These are phyloP conservation scores for Salix suchowensis DNA, from an alignment of 345 rosid species.

Conservation along the genomic window DNA sequence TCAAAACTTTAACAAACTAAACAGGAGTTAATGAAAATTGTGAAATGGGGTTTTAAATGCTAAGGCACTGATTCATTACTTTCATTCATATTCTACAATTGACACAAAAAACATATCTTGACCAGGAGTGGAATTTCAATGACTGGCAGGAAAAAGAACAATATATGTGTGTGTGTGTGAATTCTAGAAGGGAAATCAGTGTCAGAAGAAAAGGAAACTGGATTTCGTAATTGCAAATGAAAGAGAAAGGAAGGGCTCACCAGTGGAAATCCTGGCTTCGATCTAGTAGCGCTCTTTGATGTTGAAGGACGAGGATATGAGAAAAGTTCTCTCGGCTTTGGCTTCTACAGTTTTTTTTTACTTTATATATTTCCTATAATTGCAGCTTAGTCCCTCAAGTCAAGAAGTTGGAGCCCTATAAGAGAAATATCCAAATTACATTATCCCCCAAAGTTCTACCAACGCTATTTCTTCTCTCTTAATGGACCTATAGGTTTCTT, in stretches of 20 bases:
- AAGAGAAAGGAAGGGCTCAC: background rate
- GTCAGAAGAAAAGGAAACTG: background rate
- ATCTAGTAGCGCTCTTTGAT: background rate
- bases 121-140: background rate
- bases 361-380: background rate
- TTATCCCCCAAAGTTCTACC: background rate
- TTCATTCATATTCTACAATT: background rate
- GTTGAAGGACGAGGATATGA: background rate
- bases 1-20: background rate
- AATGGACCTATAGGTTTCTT: no score
- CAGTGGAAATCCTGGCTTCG: background rate
- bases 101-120: background rate
- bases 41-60: background rate
- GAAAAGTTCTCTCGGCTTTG: background rate
- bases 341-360: background rate
- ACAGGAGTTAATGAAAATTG: background rate
- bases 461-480: background rate
- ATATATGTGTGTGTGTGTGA: no score
- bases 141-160: no score
- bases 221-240: background rate
- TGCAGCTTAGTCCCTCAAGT: background rate
- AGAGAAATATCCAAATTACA: background rate
- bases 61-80: background rate
- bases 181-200: background rate
- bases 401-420: background rate